phyloP scores from a whole-genome alignment of 2,329 filamentous ascomycete species.

The Scytalidium lignicola region DNA sequence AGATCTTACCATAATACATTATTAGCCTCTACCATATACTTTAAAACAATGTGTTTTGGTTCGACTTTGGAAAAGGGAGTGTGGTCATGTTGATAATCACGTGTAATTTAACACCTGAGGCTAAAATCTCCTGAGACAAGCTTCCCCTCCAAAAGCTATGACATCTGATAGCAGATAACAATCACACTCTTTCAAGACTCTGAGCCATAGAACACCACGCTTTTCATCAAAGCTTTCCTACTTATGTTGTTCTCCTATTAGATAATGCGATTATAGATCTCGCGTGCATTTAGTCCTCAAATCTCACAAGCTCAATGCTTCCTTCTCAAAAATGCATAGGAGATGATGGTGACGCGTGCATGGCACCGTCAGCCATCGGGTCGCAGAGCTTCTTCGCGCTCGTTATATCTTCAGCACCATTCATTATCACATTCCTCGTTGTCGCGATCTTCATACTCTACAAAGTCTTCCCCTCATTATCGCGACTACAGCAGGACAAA shows the following conservation, averaged over 20 bases:
- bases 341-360: conserved; percentile 48
- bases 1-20: too few species aligned
- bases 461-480: conserved; percentile 69
- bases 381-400: conserved; percentile 37
- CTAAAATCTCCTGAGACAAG: neutral
- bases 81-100: too few species aligned
- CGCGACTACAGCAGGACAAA: conserved; percentile 42
- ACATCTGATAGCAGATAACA: neutral
- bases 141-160: neutral
- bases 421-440: conserved; percentile 63
- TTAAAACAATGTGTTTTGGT: too few species aligned
- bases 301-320: conserved; percentile 24
- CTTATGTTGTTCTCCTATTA: neutral
- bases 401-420: conserved; percentile 60
- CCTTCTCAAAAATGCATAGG: conserved; percentile 47
- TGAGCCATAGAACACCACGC: neutral
- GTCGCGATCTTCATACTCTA: conserved; percentile 59
- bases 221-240: neutral
- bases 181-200: neutral
- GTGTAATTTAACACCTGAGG: neutral
- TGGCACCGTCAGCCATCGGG: conserved; percentile 31
- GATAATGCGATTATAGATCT: neutral
- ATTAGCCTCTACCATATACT: too few species aligned
- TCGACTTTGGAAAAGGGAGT: too few species aligned
- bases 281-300: neutral